Base-by-base conservation (phyloP, 2,329 filamentous ascomycete genomes). In the Hymenoscyphus fraxineus region DNA sequence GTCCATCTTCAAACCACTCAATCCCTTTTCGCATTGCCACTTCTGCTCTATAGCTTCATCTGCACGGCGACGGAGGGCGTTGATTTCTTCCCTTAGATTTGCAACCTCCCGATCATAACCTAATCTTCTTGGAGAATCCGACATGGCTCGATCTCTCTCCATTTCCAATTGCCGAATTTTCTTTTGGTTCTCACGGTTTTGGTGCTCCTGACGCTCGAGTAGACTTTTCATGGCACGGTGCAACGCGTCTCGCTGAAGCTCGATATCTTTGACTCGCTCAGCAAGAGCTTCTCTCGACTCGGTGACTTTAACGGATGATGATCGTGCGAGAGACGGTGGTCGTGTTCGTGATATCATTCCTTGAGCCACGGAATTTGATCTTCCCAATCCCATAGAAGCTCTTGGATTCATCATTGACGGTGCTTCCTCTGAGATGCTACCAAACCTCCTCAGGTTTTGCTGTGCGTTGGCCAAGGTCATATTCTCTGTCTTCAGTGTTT, bases 41-140 rank as follows among this genome's bases (percentile, higher is more conserved):
- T 98, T 98, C 73, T 96, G 91, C 74, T 97, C 92, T 15, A 98
- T 84, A 16, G 94, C 94, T 68, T 98, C 94, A 72, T 99, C 94
- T 38, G 94, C 94, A 62, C 95, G 88, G 67, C 89, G 89, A 55
- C 95, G 88, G 64, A 99, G 83, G 16, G 89, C 85, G 60, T 90
- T 91, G 67, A 99, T 90, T 75, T 99, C 95, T 31, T 89, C 87
- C 65, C 93, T 88, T 55, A 98, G 81, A 67, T 84, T 88, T 1
- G 84, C 82, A 6, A 98, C 91, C 73, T 98, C 94, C 69, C 84
- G 87, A 75, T 96, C 89, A 75, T 96, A 98, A 10, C 91, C 91
- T 5, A 87, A 86, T 70, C 89, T 89, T 69, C 87, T 86, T 1
- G 91, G 90, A 1, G 88, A 89, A 44, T 82, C 81, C 15, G 85